phyloP scores from a whole-genome alignment of 805 yeast genomes.

The Candida sithepensis region DNA sequence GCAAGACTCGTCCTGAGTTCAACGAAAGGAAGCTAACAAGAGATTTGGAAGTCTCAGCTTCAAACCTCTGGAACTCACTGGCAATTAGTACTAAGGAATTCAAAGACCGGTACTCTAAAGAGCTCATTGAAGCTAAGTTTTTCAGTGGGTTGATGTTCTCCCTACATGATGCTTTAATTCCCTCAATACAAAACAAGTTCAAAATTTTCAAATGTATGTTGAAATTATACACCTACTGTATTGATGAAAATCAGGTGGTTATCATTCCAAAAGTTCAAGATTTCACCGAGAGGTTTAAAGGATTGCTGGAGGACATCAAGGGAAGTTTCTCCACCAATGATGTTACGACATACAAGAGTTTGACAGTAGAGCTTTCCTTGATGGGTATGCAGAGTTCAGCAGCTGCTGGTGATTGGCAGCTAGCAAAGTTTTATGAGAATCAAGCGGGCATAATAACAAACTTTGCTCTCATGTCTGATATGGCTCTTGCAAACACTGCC shows the following conservation, averaged over 20 bases:
- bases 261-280: slow-evolving; percentile 26
- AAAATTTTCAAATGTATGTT: slow-evolving; percentile 32
- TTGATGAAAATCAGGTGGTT: slow-evolving; percentile 23
- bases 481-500: slow-evolving; percentile 26
- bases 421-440: slow-evolving; percentile 34
- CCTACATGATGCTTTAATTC: slow-evolving; percentile 27
- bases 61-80: slow-evolving; percentile 37
- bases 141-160: slow-evolving; percentile 32
- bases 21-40: not conserved
- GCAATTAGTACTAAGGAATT: slow-evolving; percentile 23
- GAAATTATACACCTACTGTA: slow-evolving; percentile 25
- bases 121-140: slow-evolving; percentile 21
- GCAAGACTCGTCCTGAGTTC: slow-evolving; percentile 2
- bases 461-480: slow-evolving; percentile 10
- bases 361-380: slow-evolving; percentile 27
- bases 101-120: slow-evolving; percentile 7
- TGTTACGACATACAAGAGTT: not conserved
- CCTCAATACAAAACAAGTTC: slow-evolving; percentile 23
- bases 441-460: slow-evolving; percentile 24
- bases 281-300: slow-evolving; percentile 26
- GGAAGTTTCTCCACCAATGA: not conserved
- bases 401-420: slow-evolving; percentile 29
- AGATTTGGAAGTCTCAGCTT: slow-evolving; percentile 19
- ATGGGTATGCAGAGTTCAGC: slow-evolving; percentile 31
- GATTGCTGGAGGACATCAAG: slow-evolving; percentile 17